Base-by-base conservation (phyloP, 2,329 filamentous ascomycete species). In the Seiridium cupressi region DNA sequence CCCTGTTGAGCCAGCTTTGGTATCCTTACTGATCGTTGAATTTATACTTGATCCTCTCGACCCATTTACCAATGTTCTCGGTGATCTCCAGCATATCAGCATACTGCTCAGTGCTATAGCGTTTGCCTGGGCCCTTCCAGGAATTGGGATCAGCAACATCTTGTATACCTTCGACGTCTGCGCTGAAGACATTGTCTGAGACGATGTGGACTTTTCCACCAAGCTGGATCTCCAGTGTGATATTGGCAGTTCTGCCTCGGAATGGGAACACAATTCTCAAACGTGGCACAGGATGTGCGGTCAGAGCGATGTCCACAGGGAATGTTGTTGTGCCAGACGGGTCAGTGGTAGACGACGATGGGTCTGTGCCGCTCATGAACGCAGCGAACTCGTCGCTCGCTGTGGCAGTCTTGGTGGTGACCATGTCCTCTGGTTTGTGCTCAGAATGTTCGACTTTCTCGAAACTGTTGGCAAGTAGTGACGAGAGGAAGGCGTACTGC, bases 401-500 rank as follows among this genome's bases (percentile, higher is more conserved):
- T 26, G 54, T 55, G 9, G 60, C 72, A 38, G 60, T 68, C 54
- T 63, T 69, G 47, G 60, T 63, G 36, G 63, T 34, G 13, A 65
- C 54, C 34, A 51, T 34, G 60, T 65, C 51, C 44, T 64, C 51
- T 36, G 60, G 44, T 32, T 63, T 44, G 48, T 64, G 49, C 57
- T 65, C 60, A 8, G 64, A 60, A 36, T 67, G 57, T 51, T 69
- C 71, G 3, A 74, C 69, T 42, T 77, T 78, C 32, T 53, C 35
- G 67, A 92, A 90, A 60, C 82, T 86, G 55, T 84, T 85, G 59
- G 81, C 77, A 3, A 94, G 79, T 2, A 95, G 73, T 0, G 80
- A 84, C 1, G 86, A 86, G 4, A 92, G 77, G 64, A 90, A 87
- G 0, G 89, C 89, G 69, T 92, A 95, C 71, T 95, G 91, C 11